Evolutionary conservation across 306 rosid species (phyloP).

Genomic region (apple (Malus domestica)): ASM211411v1 NC_041793.1:36671501-36672000

Average conservation of each 20-base stretch:
- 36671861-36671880: constrained; percentile 66
- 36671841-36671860: constrained; percentile 80
- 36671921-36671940: constrained; percentile 97
- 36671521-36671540: constrained; percentile 91
- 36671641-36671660: background rate
- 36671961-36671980: constrained; percentile 75
- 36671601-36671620: constrained; percentile 98
- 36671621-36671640: constrained; percentile 42
- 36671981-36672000: constrained; percentile 93
- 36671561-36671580: constrained; percentile 93
- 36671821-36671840: constrained; percentile 94
- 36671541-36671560: constrained; percentile 99
- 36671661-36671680: background rate
- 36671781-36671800: constrained; percentile 74
- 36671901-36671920: constrained; percentile 97
- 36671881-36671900: constrained; percentile 94
- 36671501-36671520: constrained; percentile 33
- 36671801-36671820: constrained; percentile 80
- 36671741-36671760: constrained; percentile 98
- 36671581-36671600: constrained; percentile 80
- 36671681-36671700: background rate
- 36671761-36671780: constrained; percentile 93
- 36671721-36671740: constrained; percentile 94
- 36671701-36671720: constrained; percentile 40
- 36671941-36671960: constrained; percentile 88